Percentiles rank a stretch among this genome's conserved stretches.
These are phyloP conservation scores for Gossypium gossypioides DNA, from an alignment of 441 rosid species.

Conservation along the genomic window DNA sequence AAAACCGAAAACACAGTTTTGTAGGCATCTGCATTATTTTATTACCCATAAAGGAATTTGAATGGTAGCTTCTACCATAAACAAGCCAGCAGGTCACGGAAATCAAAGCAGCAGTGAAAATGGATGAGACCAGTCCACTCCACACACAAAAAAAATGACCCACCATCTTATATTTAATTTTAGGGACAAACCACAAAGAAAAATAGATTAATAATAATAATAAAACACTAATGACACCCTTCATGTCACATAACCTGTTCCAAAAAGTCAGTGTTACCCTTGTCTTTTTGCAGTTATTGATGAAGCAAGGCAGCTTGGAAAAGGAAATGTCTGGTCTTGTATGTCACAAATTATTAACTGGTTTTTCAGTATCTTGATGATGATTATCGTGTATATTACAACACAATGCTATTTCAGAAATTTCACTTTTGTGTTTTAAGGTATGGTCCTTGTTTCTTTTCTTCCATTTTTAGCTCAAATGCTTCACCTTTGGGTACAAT, in stretches of 20 bases:
- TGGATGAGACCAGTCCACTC: neutral
- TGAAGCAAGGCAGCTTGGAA: neutral
- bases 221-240: neutral
- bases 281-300: neutral
- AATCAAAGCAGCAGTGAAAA: constrained; percentile 6
- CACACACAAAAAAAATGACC: neutral
- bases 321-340: neutral
- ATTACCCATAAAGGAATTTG: neutral
- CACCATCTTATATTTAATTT: neutral
- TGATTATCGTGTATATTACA: neutral
- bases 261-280: constrained; percentile 2
- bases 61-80: neutral
- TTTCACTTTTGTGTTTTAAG: neutral
- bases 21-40: neutral
- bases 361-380: neutral
- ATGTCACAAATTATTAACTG: neutral
- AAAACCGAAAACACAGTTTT: neutral
- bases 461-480: neutral
- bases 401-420: constrained; percentile 1
- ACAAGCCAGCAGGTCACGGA: constrained; percentile 9
- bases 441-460: neutral
- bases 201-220: neutral
- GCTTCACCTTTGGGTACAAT: neutral
- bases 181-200: neutral
- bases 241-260: neutral